phyloP scores from a whole-genome alignment of 192 early-diverging fungal species.

The Backusella macrospora region DNA sequence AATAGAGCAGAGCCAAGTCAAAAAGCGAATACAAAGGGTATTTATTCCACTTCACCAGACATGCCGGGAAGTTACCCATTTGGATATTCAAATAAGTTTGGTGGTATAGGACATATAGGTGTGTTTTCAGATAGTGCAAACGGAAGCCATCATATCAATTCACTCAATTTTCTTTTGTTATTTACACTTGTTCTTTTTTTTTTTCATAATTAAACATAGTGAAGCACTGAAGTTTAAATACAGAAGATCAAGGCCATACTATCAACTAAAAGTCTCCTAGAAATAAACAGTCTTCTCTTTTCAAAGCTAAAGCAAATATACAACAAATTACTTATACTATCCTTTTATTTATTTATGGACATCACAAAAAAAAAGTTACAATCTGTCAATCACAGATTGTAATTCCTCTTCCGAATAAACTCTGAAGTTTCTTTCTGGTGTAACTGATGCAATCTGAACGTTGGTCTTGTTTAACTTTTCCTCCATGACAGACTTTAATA shows the following conservation, averaged over 20 bases:
- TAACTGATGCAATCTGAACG: slow-evolving; percentile 93
- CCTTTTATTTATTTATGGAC: background rate
- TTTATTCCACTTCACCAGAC: background rate
- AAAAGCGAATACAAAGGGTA: background rate
- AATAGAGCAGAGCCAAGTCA: background rate
- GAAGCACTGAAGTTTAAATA: background rate
- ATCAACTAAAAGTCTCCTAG: background rate
- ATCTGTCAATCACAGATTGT: slow-evolving; percentile 71
- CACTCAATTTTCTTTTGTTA: background rate
- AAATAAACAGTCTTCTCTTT: background rate
- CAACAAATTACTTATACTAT: background rate
- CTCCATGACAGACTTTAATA: slow-evolving; percentile 99
- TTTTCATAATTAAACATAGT: background rate
- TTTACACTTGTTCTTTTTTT: slow-evolving; percentile 7
- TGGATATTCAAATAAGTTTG: background rate
- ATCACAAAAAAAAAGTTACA: slow-evolving; percentile 46
- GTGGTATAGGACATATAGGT: slow-evolving; percentile 3
- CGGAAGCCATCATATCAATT: background rate
- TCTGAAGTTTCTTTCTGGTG: slow-evolving; percentile 73
- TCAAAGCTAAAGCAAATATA: background rate
- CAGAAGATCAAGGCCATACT: background rate
- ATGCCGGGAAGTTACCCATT: slow-evolving; percentile 13
- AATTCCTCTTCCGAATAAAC: slow-evolving; percentile 84
- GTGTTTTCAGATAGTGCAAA: slow-evolving; percentile 14
- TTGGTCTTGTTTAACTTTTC: slow-evolving; percentile 97